phyloP scores from a whole-genome alignment of 192 early-diverging fungal species.

The Coemansia sp. region DNA sequence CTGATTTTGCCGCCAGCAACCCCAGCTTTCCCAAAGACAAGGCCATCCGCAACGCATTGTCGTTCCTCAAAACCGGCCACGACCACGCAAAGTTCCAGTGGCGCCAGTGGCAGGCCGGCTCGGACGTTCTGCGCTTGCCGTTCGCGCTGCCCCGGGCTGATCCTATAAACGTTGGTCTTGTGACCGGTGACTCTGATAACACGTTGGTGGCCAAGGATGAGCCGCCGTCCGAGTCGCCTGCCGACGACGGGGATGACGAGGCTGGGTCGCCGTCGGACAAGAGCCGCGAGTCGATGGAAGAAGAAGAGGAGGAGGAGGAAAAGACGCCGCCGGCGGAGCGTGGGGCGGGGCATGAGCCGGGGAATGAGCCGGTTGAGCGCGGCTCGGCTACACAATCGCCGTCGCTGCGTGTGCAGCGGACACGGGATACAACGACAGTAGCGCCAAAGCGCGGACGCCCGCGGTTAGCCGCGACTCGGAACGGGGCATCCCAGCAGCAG shows the following conservation, averaged over 20 bases:
- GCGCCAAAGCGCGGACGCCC: slow-evolving; percentile 5
- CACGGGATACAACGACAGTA: not conserved
- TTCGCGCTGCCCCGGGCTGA: slow-evolving; percentile 16
- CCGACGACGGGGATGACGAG: slow-evolving; percentile 6
- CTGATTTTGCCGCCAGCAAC: slow-evolving; percentile 37
- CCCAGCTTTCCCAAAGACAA: slow-evolving; percentile 37
- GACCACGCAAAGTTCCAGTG: slow-evolving; percentile 46
- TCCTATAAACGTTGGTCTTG: not conserved
- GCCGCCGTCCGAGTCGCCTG: not conserved
- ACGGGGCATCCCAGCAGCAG: too few species aligned
- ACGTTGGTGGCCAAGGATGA: slow-evolving; percentile 20
- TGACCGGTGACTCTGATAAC: slow-evolving; percentile 18
- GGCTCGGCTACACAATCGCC: too few species aligned
- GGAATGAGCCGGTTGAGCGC: too few species aligned
- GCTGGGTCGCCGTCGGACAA: not conserved
- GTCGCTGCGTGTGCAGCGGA: not conserved
- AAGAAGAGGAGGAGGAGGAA: too few species aligned
- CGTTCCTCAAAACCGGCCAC: slow-evolving; percentile 36
- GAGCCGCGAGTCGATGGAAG: not conserved
- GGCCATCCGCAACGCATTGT: slow-evolving; percentile 37
- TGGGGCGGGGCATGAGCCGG: too few species aligned
- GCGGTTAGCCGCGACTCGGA: too few species aligned
- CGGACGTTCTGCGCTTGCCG: slow-evolving; percentile 33
- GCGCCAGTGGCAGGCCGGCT: slow-evolving; percentile 43
- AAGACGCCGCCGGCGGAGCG: too few species aligned